These are phyloP conservation scores for Quercus robur DNA, from an alignment of 306 rosid genomes.

Conservation along the genomic window DNA sequence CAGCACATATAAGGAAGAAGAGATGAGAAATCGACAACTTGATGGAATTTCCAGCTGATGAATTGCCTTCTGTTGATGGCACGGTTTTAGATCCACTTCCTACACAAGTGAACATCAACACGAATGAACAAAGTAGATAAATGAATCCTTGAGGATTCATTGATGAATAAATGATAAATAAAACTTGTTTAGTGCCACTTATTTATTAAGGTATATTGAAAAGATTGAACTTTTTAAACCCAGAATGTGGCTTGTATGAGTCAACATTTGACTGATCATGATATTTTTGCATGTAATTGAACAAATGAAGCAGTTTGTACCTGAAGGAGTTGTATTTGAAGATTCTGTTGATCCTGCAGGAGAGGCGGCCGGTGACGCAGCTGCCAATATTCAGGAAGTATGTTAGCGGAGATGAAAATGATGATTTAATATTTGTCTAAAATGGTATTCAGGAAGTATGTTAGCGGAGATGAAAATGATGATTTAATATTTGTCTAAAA, in stretches of 20 bases:
- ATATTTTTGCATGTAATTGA: not conserved
- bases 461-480: conserved; percentile 10
- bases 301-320: conserved; percentile 23
- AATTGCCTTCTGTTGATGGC: conserved; percentile 43
- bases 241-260: not conserved
- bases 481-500: not conserved
- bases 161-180: not conserved
- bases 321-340: conserved; percentile 57
- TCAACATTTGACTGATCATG: not conserved
- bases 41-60: conserved; percentile 55
- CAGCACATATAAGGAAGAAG: conserved; percentile 41
- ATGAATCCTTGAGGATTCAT: not conserved
- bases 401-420: conserved; percentile 11
- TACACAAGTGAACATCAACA: conserved; percentile 26
- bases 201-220: no score
- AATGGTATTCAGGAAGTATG: conserved; percentile 5
- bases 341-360: conserved; percentile 58
- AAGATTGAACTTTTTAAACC: not conserved
- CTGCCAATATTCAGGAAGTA: conserved; percentile 25
- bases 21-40: conserved; percentile 42
- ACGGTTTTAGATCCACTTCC: conserved; percentile 55
- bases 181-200: not conserved
- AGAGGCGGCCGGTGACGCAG: conserved; percentile 56
- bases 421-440: not conserved
- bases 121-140: not conserved